Evolutionary conservation across 441 rosid species (phyloP), one percentile per base, ranked within the genome.

Genomic region (Viola pubescens): DNA sequence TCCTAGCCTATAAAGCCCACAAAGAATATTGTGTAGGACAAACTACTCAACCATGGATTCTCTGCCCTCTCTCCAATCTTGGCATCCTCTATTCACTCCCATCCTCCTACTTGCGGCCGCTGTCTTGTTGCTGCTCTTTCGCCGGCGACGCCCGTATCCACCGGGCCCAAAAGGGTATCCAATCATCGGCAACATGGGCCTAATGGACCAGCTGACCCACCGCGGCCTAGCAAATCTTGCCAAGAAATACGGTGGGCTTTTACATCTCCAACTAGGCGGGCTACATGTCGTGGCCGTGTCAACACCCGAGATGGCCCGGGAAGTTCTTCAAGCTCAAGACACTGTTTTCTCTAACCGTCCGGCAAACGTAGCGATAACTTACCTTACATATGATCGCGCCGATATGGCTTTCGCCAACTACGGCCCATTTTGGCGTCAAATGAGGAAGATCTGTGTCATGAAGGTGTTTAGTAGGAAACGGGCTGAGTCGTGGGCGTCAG

Each of bases 331-430:
- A 51, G 81, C 71, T 10, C 92, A 91, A 52, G 98, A 91, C 52
- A 75, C 69, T 56, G 55, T 73, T 41, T 88, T 88, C 75, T 82
- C 91, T 1, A 91, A 91, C 75, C 78, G 98, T 0, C 95, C 98
- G 0, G 92, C 89, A 19, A 85, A 85, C 42, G 77, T 82, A 45
- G 92, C 95, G 56, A 85, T 82, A 59, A 69, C 77, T 61, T 86
- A 88, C 67, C 77, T 91, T 26, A 86, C 95, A 4, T 88, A 85
- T 42, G 81, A 82, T 60, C 73, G 88, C 7, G 87, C 92, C 4
- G 94, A 87, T 60, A 82, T 90, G 94, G 97, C 97, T 10, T 90
- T 90, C 6, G 89, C 95, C 9, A 83, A 86, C 63, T 86, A 90
- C 54, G 97, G 95, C 3, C 89, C 95, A 1, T 86, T 85, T 52